Evolutionary conservation across 2,329 filamentous ascomycete species (phyloP).

Genomic region (Stemphylium lycopersici): DNA sequence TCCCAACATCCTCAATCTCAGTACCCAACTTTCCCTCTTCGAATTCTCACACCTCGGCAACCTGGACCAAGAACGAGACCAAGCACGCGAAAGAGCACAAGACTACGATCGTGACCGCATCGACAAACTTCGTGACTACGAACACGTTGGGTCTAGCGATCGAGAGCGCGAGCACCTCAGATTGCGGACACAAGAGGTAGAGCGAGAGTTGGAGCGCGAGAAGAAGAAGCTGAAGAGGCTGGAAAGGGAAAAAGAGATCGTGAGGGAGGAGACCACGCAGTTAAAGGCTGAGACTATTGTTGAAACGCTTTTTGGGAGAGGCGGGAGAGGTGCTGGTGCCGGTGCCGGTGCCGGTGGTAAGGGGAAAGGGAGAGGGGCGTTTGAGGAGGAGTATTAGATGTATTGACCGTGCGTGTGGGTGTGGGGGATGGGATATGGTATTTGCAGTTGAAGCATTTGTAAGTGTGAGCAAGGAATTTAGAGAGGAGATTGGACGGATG

Average conservation of each 20-base stretch:
- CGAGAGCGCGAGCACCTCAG: background rate
- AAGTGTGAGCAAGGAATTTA: too few relatives aligned
- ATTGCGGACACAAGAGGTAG: background rate
- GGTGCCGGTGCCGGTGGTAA: too few relatives aligned
- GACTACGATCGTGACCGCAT: background rate
- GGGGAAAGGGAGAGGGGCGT: background rate
- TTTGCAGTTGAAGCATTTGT: too few relatives aligned
- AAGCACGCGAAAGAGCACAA: background rate
- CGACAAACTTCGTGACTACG: background rate
- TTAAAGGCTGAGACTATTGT: slow-evolving; percentile 1
- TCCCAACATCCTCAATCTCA: background rate
- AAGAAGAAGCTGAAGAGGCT: slow-evolving; percentile 2
- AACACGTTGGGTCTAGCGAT: background rate
- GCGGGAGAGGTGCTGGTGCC: background rate
- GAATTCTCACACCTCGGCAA: background rate
- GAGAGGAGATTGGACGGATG: too few relatives aligned
- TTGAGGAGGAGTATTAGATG: background rate
- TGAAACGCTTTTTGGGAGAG: background rate
- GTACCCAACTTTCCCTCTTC: background rate
- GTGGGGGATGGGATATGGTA: too few relatives aligned
- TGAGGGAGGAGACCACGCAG: background rate
- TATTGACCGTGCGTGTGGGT: too few relatives aligned
- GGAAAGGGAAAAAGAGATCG: slow-evolving; percentile 4
- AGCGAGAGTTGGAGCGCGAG: slow-evolving; percentile 4
- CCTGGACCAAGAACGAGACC: background rate